Conservation (phyloP, 2,329 filamentous ascomycete genomes). For the Diatrype stigma region DNA sequence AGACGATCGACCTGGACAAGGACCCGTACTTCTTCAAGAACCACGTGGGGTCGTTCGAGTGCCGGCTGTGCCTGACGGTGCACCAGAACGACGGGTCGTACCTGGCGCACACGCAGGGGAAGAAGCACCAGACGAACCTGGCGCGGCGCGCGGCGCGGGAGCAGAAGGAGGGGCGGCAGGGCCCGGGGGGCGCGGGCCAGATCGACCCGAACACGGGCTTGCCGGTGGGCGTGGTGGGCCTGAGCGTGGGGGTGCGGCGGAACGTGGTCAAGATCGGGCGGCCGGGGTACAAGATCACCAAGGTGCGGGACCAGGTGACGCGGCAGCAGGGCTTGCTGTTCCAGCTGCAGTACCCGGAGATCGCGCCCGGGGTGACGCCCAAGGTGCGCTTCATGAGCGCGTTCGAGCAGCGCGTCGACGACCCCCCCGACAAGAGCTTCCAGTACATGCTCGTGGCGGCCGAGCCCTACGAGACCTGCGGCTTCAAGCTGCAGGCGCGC, state of each 20-base stretch:
- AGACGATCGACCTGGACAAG: slow-evolving; percentile 98
- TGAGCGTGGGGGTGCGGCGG: slow-evolving; percentile 55
- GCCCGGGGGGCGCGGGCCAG: slow-evolving; percentile 36
- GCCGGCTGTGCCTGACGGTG: slow-evolving; percentile 91
- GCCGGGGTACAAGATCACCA: slow-evolving; percentile 97
- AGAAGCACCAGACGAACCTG: slow-evolving; percentile 98
- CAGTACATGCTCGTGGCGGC: slow-evolving; percentile 95
- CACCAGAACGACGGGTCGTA: slow-evolving; percentile 99
- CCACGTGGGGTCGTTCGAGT: slow-evolving; percentile 97
- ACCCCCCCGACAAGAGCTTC: slow-evolving; percentile 83
- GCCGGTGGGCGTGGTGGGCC: slow-evolving; percentile 74
- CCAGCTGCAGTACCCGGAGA: slow-evolving; percentile 93
- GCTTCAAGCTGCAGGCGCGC: slow-evolving; percentile 89
- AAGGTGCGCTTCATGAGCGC: slow-evolving; percentile 96
- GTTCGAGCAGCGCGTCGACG: slow-evolving; percentile 92
- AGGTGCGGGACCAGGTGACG: slow-evolving; percentile 84
- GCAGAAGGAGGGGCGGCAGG: slow-evolving; percentile 79
- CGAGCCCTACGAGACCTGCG: slow-evolving; percentile 96
- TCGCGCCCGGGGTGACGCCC: slow-evolving; percentile 68
- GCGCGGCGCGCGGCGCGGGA: slow-evolving; percentile 93
- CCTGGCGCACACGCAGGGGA: slow-evolving; percentile 95
- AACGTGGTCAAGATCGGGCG: slow-evolving; percentile 93
- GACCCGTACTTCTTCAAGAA: slow-evolving; percentile 99
- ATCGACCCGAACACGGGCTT: slow-evolving; percentile 65
- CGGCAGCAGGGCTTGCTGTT: slow-evolving; percentile 90